These are phyloP conservation scores for Blastobotrys chiropterorum DNA, from an alignment of 805 yeast genomes.

Conservation along the genomic window DNA sequence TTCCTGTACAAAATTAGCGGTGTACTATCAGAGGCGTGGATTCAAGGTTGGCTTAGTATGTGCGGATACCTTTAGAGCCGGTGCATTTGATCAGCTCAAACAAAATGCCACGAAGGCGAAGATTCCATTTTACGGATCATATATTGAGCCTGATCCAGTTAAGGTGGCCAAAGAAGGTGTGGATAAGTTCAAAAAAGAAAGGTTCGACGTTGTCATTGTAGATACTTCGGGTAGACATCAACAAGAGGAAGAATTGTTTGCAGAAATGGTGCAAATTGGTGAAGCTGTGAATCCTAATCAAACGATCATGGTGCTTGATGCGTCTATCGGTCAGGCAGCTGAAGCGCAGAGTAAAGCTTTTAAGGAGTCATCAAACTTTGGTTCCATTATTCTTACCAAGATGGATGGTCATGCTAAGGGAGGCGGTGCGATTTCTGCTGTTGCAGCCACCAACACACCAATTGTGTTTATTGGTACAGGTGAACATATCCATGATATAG, in stretches of 20 bases:
- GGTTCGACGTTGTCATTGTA: constrained; percentile 87
- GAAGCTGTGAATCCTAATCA: constrained; percentile 87
- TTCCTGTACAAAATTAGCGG: constrained; percentile 93
- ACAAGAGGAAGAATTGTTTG: constrained; percentile 85
- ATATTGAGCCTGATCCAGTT: constrained; percentile 93
- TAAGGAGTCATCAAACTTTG: constrained; percentile 87
- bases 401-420: constrained; percentile 99
- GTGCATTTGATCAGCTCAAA: constrained; percentile 97
- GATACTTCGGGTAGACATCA: constrained; percentile 98
- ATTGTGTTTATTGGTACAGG: constrained; percentile 97
- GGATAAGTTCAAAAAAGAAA: constrained; percentile 79
- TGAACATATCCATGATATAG: constrained; percentile 91
- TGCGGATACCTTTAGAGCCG: constrained; percentile 99
- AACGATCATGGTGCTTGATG: constrained; percentile 96
- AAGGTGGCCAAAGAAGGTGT: constrained; percentile 90
- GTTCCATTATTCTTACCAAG: constrained; percentile 89
- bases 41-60: constrained; percentile 94
- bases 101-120: constrained; percentile 95
- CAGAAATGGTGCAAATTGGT: constrained; percentile 91
- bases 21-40: constrained; percentile 87
- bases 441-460: constrained; percentile 94
- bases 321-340: constrained; percentile 97
- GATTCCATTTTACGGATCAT: constrained; percentile 91
- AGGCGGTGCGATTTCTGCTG: constrained; percentile 99
- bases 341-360: constrained; percentile 91